These are phyloP conservation scores for Aureobasidium sp. DNA, from an alignment of 2,329 filamentous ascomycete genomes.

Conservation along the genomic window DNA sequence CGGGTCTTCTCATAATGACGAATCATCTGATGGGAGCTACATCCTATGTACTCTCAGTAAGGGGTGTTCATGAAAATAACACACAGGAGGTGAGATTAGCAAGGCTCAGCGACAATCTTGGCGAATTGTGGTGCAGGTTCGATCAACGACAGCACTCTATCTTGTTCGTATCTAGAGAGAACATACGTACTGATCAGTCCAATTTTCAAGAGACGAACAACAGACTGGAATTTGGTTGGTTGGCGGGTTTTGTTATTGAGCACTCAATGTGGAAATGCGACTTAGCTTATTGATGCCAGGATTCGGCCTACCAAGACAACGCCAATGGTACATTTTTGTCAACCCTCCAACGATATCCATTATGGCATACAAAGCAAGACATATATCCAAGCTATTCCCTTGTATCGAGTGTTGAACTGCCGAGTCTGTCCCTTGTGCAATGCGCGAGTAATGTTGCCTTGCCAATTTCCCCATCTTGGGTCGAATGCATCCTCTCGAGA, in stretches of 20 bases:
- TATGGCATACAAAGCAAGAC: background rate
- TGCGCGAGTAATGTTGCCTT: conserved; percentile 1
- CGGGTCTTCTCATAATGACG: too few relatives aligned
- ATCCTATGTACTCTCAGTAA: too few relatives aligned
- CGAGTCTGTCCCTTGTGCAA: background rate
- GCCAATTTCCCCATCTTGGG: background rate
- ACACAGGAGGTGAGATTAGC: too few relatives aligned
- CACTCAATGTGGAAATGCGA: background rate
- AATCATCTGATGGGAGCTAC: too few relatives aligned
- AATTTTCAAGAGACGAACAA: background rate
- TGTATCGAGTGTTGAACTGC: background rate
- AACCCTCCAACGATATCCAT: background rate
- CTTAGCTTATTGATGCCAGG: background rate
- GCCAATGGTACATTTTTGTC: background rate
- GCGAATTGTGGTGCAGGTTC: too few relatives aligned
- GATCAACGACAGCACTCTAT: too few relatives aligned
- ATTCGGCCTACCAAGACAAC: background rate
- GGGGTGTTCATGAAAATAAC: too few relatives aligned
- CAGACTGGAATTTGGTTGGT: background rate
- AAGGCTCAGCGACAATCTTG: too few relatives aligned
- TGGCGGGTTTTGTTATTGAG: background rate
- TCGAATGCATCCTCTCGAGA: background rate
- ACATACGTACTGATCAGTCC: background rate
- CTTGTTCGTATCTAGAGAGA: background rate
- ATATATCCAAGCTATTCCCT: background rate